Evolutionary conservation across 208 protist species (phyloP).

Genomic region (Novymonas esmeraldas): DNA sequence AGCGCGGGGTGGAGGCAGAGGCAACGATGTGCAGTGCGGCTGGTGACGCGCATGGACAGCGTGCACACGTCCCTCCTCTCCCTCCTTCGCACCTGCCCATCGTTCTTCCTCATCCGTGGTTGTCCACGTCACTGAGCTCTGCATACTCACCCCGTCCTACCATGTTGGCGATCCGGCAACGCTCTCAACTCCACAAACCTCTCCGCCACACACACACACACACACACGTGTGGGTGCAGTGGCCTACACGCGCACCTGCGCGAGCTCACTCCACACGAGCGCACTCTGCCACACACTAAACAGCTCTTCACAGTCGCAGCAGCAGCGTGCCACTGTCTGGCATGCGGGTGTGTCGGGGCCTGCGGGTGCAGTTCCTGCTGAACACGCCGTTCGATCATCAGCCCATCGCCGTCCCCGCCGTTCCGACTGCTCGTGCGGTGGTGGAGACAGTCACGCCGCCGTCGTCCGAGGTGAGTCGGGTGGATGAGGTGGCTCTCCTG

Average conservation of each 20-base stretch:
- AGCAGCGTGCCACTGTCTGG: not conserved
- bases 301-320: too few relatives aligned
- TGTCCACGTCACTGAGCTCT: too few relatives aligned
- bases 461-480: slow-evolving; percentile 22
- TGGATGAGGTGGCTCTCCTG: slow-evolving; percentile 55
- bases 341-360: not conserved
- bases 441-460: slow-evolving; percentile 30
- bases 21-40: too few relatives aligned
- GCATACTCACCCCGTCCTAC: too few relatives aligned
- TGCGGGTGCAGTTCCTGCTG: slow-evolving; percentile 32
- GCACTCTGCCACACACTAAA: too few relatives aligned
- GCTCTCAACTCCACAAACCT: too few relatives aligned
- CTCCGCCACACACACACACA: not conserved
- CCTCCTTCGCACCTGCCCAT: not conserved
- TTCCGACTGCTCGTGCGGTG: slow-evolving; percentile 12
- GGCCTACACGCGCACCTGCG: too few relatives aligned
- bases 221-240: not conserved
- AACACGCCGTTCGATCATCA: slow-evolving; percentile 74
- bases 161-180: too few relatives aligned
- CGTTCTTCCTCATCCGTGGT: too few relatives aligned
- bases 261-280: too few relatives aligned
- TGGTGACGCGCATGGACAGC: too few relatives aligned
- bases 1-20: not conserved
- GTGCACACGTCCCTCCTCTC: not conserved
- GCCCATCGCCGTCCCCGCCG: slow-evolving; percentile 42